Evolutionary conservation across 2,329 filamentous ascomycete species (phyloP).

Genomic region (Ceratocystis papillata): DNA sequence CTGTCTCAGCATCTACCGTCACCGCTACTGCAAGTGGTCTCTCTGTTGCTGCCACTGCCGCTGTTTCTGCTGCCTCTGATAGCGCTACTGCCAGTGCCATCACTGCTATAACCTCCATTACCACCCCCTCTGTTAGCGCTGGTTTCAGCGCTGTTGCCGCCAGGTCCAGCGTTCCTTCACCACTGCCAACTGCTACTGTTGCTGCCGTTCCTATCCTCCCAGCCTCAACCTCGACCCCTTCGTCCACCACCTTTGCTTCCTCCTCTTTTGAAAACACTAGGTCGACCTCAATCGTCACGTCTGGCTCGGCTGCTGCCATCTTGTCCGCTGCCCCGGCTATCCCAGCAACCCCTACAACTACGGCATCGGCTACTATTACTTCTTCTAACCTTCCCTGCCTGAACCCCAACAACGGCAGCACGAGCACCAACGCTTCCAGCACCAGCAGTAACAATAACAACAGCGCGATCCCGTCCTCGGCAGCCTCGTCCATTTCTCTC

Average conservation of each 20-base stretch:
- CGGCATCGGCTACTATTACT: not conserved
- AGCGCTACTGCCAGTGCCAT: slow-evolving; percentile 50
- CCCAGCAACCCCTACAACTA: not conserved
- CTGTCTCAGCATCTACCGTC: slow-evolving; percentile 10
- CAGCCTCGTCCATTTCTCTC: slow-evolving; percentile 20
- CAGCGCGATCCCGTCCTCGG: slow-evolving; percentile 22
- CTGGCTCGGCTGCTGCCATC: slow-evolving; percentile 18
- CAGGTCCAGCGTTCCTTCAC: slow-evolving; percentile 36
- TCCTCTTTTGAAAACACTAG: slow-evolving; percentile 13
- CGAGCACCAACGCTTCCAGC: slow-evolving; percentile 14
- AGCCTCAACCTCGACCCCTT: slow-evolving; percentile 15
- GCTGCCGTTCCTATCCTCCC: slow-evolving; percentile 35
- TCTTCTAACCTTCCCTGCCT: slow-evolving; percentile 19
- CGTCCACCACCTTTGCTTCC: slow-evolving; percentile 14
- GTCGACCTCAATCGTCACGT: slow-evolving; percentile 14
- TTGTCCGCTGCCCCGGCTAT: slow-evolving; percentile 15
- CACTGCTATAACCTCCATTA: slow-evolving; percentile 37
- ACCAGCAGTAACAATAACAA: slow-evolving; percentile 16
- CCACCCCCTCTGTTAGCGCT: slow-evolving; percentile 30
- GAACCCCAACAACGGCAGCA: slow-evolving; percentile 19
- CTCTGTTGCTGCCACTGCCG: slow-evolving; percentile 34
- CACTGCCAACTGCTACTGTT: slow-evolving; percentile 47
- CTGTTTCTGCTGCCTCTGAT: slow-evolving; percentile 32
- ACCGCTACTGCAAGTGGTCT: slow-evolving; percentile 4
- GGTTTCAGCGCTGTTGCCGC: not conserved